Percentiles rank a stretch among this genome's conserved stretches.
phyloP scores from a whole-genome alignment of 2,329 filamentous ascomycete species.

The Magnaporthiopsis rhizophila region DNA sequence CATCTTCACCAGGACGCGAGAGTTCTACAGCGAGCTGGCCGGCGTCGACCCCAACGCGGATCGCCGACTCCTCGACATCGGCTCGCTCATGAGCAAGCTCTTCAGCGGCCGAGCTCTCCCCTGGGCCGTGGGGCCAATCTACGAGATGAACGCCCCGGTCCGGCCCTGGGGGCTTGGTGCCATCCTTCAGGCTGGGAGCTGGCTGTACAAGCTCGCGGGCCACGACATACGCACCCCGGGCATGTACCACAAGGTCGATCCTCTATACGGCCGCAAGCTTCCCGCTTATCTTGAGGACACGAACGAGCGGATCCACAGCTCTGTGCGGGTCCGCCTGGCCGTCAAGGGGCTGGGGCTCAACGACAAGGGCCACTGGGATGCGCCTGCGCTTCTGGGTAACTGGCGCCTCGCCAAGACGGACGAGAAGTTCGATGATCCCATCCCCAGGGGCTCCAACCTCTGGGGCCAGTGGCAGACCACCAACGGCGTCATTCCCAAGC shows the following conservation, averaged over 20 bases:
- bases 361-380: constrained; percentile 38
- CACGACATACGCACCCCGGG: constrained; percentile 37
- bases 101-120: constrained; percentile 1
- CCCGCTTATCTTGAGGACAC: constrained; percentile 39
- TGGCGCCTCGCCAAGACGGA: constrained; percentile 34
- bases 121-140: constrained; percentile 29
- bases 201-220: constrained; percentile 37
- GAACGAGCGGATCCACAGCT: constrained; percentile 47
- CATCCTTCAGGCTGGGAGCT: constrained; percentile 29
- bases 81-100: neutral
- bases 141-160: neutral
- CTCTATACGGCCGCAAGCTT: constrained; percentile 27
- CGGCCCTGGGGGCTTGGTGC: constrained; percentile 38
- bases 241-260: constrained; percentile 36
- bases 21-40: constrained; percentile 15
- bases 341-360: constrained; percentile 32
- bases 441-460: constrained; percentile 11
- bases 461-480: constrained; percentile 20
- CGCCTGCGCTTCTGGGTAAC: constrained; percentile 31
- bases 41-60: constrained; percentile 11
- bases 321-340: constrained; percentile 44
- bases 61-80: neutral
- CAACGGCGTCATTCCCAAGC: neutral
- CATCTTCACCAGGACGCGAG: constrained; percentile 26
- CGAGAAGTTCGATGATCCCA: constrained; percentile 26